These are phyloP conservation scores for Lasiodiplodia theobromae DNA, from an alignment of 2,329 filamentous ascomycete genomes.

Conservation along the genomic window DNA sequence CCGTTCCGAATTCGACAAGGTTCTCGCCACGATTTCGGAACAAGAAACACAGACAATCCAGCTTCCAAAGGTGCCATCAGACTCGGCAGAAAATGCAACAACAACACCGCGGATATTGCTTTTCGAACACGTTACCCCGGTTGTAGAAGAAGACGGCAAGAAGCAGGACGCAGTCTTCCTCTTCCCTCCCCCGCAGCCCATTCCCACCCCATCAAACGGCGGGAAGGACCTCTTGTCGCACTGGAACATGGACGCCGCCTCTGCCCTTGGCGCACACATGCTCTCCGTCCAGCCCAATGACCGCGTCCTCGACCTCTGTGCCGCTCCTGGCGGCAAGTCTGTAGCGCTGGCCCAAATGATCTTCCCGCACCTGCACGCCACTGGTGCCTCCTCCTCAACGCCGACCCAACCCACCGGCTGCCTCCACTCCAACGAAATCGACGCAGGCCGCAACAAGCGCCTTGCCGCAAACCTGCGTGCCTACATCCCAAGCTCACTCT, in stretches of 20 bases:
- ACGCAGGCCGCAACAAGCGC: slow-evolving; percentile 42
- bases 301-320: slow-evolving; percentile 51
- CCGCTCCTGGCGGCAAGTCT: slow-evolving; percentile 49
- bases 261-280: slow-evolving; percentile 38
- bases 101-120: slow-evolving; percentile 1
- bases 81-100: neutral
- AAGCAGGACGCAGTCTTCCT: slow-evolving; percentile 4
- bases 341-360: slow-evolving; percentile 44
- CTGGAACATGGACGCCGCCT: slow-evolving; percentile 41
- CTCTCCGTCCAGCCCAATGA: slow-evolving; percentile 46
- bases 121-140: neutral
- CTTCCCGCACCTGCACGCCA: slow-evolving; percentile 33
- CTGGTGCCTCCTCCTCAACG: neutral
- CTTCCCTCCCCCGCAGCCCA: slow-evolving; percentile 36
- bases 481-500: slow-evolving; percentile 36
- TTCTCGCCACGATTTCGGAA: neutral
- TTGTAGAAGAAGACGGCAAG: neutral
- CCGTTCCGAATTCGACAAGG: slow-evolving; percentile 9
- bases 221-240: slow-evolving; percentile 36
- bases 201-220: neutral
- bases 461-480: slow-evolving; percentile 38
- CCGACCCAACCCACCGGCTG: slow-evolving; percentile 33
- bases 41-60: neutral
- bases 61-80: neutral
- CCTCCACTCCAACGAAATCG: slow-evolving; percentile 50